Conservation (phyloP, 2,329 filamentous ascomycete genomes). For the Rhinocladiella similis region DNA sequence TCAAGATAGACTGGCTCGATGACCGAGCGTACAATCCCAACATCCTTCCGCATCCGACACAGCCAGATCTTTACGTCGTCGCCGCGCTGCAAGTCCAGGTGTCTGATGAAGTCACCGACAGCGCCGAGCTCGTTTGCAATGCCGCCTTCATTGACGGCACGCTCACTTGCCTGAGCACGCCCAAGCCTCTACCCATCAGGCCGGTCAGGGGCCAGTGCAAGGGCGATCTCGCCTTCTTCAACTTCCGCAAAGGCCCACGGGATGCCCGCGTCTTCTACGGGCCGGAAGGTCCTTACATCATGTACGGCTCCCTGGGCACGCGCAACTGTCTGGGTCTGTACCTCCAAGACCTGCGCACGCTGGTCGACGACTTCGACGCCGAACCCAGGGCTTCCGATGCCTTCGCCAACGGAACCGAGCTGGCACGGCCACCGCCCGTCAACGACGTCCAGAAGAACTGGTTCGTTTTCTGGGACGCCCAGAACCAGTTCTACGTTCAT, state of each 20-base stretch:
- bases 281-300: constrained; percentile 49
- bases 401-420: constrained; percentile 38
- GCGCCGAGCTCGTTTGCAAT: constrained; percentile 52
- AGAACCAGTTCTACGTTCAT: constrained; percentile 52
- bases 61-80: constrained; percentile 51
- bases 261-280: constrained; percentile 61
- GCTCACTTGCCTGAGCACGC: constrained; percentile 8
- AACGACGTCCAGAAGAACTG: constrained; percentile 59
- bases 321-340: constrained; percentile 59
- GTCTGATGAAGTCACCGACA: constrained; percentile 31
- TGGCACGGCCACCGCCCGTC: constrained; percentile 52
- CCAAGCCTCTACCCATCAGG: constrained; percentile 35
- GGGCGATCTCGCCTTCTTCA: constrained; percentile 39
- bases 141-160: constrained; percentile 43
- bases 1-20: constrained; percentile 50
- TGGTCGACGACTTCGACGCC: constrained; percentile 33
- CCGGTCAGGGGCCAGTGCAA: constrained; percentile 49
- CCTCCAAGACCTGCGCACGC: constrained; percentile 48
- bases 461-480: constrained; percentile 60
- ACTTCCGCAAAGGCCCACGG: constrained; percentile 49
- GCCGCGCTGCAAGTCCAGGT: constrained; percentile 48
- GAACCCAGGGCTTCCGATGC: constrained; percentile 37
- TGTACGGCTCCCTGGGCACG: constrained; percentile 57
- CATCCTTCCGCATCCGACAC: constrained; percentile 56
- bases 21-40: constrained; percentile 54